Evolutionary conservation across 2,329 filamentous ascomycete species (phyloP).

Genomic region (Saccharata proteae): DNA sequence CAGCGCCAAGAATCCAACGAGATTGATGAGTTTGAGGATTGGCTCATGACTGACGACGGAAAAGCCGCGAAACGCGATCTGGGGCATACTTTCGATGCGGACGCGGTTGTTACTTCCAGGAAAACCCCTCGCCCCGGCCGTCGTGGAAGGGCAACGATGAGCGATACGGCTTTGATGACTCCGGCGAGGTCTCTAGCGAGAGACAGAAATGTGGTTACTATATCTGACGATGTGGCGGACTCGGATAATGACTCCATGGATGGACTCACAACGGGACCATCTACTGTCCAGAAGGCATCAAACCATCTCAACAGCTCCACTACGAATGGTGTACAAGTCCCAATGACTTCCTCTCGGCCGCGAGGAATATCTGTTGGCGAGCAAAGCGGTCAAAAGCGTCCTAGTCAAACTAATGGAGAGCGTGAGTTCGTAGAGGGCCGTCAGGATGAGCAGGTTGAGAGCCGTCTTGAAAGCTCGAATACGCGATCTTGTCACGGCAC

Average conservation of each 20-base stretch:
- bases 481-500: constrained; percentile 17
- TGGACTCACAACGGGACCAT: constrained; percentile 15
- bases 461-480: constrained; percentile 12
- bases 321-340: constrained; percentile 20
- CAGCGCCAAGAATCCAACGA: constrained; percentile 8
- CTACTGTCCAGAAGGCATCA: constrained; percentile 10
- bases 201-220: constrained; percentile 11
- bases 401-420: background rate
- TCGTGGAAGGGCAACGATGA: constrained; percentile 7
- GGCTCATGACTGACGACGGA: constrained; percentile 14
- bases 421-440: no score
- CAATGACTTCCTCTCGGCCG: constrained; percentile 26
- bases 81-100: background rate
- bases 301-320: constrained; percentile 10
- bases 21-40: constrained; percentile 12
- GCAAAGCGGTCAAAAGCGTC: background rate
- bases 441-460: no score
- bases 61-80: constrained; percentile 12
- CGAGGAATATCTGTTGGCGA: constrained; percentile 14
- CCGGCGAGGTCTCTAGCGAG: constrained; percentile 12
- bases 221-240: constrained; percentile 12
- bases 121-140: constrained; percentile 8
- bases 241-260: constrained; percentile 17
- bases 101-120: constrained; percentile 6
- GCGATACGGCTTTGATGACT: constrained; percentile 15